Base-by-base conservation (phyloP, 306 rosid species). In the Gillenia trifoliata region DNA sequence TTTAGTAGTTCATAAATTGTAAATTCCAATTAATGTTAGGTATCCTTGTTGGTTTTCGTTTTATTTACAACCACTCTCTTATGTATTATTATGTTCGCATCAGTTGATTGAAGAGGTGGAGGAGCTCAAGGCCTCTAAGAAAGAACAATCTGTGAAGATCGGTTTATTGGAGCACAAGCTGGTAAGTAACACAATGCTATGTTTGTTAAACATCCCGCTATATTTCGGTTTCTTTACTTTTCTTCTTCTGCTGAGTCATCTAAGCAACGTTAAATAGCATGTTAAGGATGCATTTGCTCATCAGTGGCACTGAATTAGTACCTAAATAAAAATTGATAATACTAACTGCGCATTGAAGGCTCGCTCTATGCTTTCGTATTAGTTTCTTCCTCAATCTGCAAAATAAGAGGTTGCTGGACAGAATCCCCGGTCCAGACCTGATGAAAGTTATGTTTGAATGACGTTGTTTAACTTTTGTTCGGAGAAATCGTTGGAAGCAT, bases 101-200 rank as follows among this genome's bases (percentile, higher is more conserved):
- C 61, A 90, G 96, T 78, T 84, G 76, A 64, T 71, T 71, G 84
- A 82, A 79, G 92, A 85, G 79, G 80, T 82, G 43, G 83, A n/a
- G 74, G 93, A 89, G 81, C 77, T 85, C 3, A 78, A 63, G 67
- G 70, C 66, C 77, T 87, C 79, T 49, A 83, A n/a, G 61, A 23
- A 71, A 74, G 76, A 71, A 45, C 89, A 87, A 36, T 68, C 75
- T 36, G 65, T 68, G 62, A 86, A 75, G 75, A 87, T 64, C 64
- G 52, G 70, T 77, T 41, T 40, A 76, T 68, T 94, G 64, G 88
- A 90, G 79, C 76, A 84, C 16, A 86, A 85, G 76, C 87, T 86
- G 96, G 96, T 88, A 90, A 23, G 52, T 40, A 38, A 76, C 82
- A 23, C 66, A 77, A 22, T 66, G 20, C 45, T 26, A 34, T 64